Evolutionary conservation across 2,329 filamentous ascomycete species (phyloP), one percentile per base, ranked within the genome.

Genomic region (Clonostachys sp.): DNA sequence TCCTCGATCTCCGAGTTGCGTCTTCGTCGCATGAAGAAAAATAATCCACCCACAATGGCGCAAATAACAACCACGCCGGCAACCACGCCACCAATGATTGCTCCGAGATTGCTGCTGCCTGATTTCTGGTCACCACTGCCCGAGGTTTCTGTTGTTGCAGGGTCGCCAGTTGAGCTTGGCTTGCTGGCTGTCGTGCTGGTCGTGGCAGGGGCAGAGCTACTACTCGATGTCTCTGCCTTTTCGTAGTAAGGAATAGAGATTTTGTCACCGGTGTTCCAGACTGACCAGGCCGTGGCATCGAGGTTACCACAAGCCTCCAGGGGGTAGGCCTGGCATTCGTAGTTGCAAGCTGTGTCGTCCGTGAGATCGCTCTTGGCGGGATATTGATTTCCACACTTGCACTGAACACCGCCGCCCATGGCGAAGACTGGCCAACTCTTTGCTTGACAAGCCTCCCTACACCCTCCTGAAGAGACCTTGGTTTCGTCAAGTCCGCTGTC

Each of bases 71-170:
- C 72, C 3, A 96, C 81, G 49, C 89, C 91, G 9, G 94, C 87
- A 3, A 96, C 91, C 2, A 90, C 88, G 50, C 92, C 92, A 38
- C 83, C 87, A n/a, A 83, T 87, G 61, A 86, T 91, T n/a, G 84
- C 72, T 9, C 74, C 70, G 45, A 67, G 57, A 12, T 61, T 58
- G 0, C 49, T 45, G 9, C 50, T 24, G 9, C 50, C 18, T 3
- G 50, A 49, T 12, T 46, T 42, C 20, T 56, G 51, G 1, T 36
- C 41, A 14, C 49, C 46, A 3, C 39, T 41, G 14, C 36, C n/a
- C 4, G 47, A 20, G 10, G 51, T 33, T 3, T 60, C 48, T 1
- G 65, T 56, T 12, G 52, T 36, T 3, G 47, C 44, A 3, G 53
- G 36, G 2, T 58, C 49, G 1, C 56, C 36, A 6, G 61, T 53